phyloP scores from a whole-genome alignment of 805 yeast species.

The Hyphopichia homilentoma region DNA sequence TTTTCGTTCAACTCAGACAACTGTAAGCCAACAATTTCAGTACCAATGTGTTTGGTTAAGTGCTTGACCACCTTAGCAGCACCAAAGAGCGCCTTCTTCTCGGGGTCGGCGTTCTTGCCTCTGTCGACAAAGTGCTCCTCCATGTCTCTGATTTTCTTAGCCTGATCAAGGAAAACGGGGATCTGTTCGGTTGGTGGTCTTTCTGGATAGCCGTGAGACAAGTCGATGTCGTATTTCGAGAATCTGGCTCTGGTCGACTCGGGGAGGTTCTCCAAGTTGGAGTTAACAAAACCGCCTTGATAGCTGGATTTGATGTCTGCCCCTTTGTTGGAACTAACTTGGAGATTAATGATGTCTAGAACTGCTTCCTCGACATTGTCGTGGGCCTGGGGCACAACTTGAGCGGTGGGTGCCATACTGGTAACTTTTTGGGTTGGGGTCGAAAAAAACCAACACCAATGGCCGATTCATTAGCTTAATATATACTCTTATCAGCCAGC shows the following conservation, averaged over 20 bases:
- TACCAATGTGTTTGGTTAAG: slow-evolving; percentile 28
- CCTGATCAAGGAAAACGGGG: slow-evolving; percentile 25
- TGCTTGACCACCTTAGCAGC: slow-evolving; percentile 27
- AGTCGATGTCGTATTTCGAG: slow-evolving; percentile 21
- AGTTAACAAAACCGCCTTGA: slow-evolving; percentile 2
- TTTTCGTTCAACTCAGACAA: slow-evolving; percentile 23
- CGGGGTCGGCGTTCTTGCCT: slow-evolving; percentile 26
- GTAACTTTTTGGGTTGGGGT: neutral
- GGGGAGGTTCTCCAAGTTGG: slow-evolving; percentile 11
- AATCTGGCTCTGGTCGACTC: slow-evolving; percentile 18
- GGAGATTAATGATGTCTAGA: neutral
- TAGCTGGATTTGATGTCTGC: neutral
- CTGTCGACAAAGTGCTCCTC: slow-evolving; percentile 22
- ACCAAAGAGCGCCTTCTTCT: slow-evolving; percentile 26
- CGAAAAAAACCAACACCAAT: neutral
- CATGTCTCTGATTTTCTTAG: slow-evolving; percentile 17
- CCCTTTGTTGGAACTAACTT: neutral
- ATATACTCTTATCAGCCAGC: neutral
- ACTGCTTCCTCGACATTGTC: neutral
- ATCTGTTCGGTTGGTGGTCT: slow-evolving; percentile 18
- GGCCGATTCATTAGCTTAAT: neutral
- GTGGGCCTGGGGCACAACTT: neutral
- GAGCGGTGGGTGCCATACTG: slow-evolving; percentile 2
- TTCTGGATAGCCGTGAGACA: slow-evolving; percentile 24
- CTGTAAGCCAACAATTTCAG: slow-evolving; percentile 28